Base-by-base conservation (phyloP, 1,139 yeast genomes). In the Hanseniaspora sp. region DNA sequence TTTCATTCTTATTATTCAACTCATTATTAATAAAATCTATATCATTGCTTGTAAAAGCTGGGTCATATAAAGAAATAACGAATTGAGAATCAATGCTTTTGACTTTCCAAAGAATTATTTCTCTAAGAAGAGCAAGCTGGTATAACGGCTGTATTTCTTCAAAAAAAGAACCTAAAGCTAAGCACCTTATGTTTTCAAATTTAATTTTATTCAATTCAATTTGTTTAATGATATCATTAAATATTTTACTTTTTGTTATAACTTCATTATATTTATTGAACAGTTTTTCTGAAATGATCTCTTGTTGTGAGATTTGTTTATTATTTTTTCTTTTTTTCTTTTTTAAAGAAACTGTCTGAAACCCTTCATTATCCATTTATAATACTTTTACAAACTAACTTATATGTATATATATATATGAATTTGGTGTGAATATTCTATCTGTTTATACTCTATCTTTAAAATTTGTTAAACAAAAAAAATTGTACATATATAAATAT, bases 91-190 rank as follows among this genome's bases (percentile, higher is more conserved):
- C 55, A 0, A 63, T 64, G 9, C 7, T 28, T 15, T 35, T 11
- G 7, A 33, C 17, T 2, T 62, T 29, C 7, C 40, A 18, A 5
- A 53, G 31, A n/a, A 66, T 63, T 1, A 83, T 52, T 33, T 74
- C 71, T 8, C 68, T 57, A 28, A 83, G 63, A 55, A 78, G 67
- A 1, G 87, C 87, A 15, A 83, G 64, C 64, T 85, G 95, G 63
- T 75, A 82, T 52, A 79, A 68, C 1, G 92, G 85, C 29, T 78
- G 76, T 28, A 65, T 69, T 55, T 79, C 78, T 11, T 74, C 75
- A 11, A 75, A 64, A 4, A 87, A 86, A 5, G 82, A 75, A 0
- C 95, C 95, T 15, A 85, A 68, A 0, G 94, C 95, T 38, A 85
- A 67, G 62, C 94, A 85, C 61, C 88, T 70, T 53, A 84, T 73